These are phyloP conservation scores for Wickerhamomyces ciferrii DNA, from an alignment of 805 yeast genomes.

Conservation along the genomic window DNA sequence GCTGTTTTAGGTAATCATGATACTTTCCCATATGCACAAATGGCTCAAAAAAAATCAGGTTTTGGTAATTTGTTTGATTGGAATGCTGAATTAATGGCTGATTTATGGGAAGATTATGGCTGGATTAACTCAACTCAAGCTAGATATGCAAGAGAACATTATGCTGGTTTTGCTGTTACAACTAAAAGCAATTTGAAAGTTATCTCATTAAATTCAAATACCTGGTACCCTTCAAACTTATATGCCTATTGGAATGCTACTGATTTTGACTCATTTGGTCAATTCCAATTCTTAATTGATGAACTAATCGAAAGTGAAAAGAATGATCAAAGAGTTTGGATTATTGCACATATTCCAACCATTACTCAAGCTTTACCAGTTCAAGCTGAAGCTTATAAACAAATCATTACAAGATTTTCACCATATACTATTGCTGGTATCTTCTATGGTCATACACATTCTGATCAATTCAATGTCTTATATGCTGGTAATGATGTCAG, in stretches of 20 bases:
- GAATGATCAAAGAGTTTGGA: slow-evolving; percentile 31
- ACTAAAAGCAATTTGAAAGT: slow-evolving; percentile 55
- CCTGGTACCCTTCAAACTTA: slow-evolving; percentile 60
- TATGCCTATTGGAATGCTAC: slow-evolving; percentile 48
- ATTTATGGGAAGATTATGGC: neutral
- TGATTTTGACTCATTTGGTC: slow-evolving; percentile 59
- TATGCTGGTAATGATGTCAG: slow-evolving; percentile 35
- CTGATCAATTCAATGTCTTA: slow-evolving; percentile 59
- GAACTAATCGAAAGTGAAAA: slow-evolving; percentile 57
- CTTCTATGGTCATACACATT: slow-evolving; percentile 70
- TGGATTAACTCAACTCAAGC: neutral
- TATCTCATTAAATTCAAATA: slow-evolving; percentile 60
- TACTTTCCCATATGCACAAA: neutral
- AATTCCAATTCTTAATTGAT: slow-evolving; percentile 51
- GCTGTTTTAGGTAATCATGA: neutral
- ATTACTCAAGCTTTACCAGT: slow-evolving; percentile 53
- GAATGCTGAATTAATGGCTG: neutral
- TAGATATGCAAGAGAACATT: slow-evolving; percentile 31
- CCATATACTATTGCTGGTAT: slow-evolving; percentile 64
- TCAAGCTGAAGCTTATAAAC: slow-evolving; percentile 48
- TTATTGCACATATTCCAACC: slow-evolving; percentile 54
- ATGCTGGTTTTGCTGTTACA: slow-evolving; percentile 55
- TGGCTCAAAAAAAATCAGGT: neutral
- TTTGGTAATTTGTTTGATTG: neutral
- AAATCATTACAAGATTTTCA: slow-evolving; percentile 60